phyloP scores from a whole-genome alignment of 768 basidiomycete genomes.

The Hypholoma sublateritium region DNA sequence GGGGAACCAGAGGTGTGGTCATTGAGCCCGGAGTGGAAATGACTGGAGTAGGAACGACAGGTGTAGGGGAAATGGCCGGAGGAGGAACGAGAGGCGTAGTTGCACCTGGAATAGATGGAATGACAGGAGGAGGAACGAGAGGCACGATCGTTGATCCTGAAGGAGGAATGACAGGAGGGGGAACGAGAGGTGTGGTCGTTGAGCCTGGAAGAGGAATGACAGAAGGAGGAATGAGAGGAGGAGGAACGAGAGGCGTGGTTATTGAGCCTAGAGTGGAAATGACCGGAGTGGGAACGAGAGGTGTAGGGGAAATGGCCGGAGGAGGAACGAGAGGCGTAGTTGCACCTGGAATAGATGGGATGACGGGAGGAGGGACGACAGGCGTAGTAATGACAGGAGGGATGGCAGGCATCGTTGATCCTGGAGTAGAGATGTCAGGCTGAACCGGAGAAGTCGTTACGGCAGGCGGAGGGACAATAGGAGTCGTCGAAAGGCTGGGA shows the following conservation, averaged over 20 bases:
- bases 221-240: too few species aligned
- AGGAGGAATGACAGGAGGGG: neutral
- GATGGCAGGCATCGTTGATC: too few species aligned
- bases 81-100: neutral
- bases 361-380: too few species aligned
- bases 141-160: neutral
- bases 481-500: neutral
- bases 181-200: neutral
- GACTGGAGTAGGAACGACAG: neutral
- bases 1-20: neutral
- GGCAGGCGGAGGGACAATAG: neutral
- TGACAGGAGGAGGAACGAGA: neutral
- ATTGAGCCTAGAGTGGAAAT: neutral
- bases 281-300: neutral
- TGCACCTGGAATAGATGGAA: neutral
- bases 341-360: neutral
- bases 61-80: neutral
- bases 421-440: too few species aligned
- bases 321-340: neutral
- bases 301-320: neutral
- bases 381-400: too few species aligned
- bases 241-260: too few species aligned
- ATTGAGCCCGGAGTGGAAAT: too few species aligned
- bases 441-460: neutral
- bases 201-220: neutral